phyloP scores from a whole-genome alignment of 2,329 filamentous ascomycete species.

The Xylariales sp. region DNA sequence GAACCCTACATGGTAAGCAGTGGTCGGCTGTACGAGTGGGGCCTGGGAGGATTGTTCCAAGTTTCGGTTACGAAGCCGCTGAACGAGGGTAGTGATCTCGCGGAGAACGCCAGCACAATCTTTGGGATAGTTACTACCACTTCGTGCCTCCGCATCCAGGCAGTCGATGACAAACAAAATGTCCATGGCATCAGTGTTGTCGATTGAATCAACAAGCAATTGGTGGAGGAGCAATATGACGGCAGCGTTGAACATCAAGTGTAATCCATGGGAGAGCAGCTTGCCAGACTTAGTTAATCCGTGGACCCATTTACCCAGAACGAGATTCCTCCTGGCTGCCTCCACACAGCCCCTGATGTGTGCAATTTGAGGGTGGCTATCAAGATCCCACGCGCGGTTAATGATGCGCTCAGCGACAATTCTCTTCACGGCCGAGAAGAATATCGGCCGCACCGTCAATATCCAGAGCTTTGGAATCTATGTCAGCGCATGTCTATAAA shows the following conservation, averaged over 20 bases:
- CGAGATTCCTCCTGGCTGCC: constrained; percentile 41
- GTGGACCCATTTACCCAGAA: constrained; percentile 35
- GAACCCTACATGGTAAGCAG: constrained; percentile 11
- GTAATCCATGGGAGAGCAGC: constrained; percentile 39
- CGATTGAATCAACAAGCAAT: constrained; percentile 30
- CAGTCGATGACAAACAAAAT: constrained; percentile 35
- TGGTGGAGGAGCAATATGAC: constrained; percentile 42
- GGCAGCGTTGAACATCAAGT: constrained; percentile 47
- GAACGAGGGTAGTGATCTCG: constrained; percentile 32
- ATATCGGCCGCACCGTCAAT: constrained; percentile 41
- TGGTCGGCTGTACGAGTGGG: background rate
- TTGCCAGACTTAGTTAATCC: constrained; percentile 31
- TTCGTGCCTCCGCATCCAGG: constrained; percentile 34
- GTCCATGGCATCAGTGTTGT: constrained; percentile 22
- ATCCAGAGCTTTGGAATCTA: constrained; percentile 36
- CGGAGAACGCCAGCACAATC: constrained; percentile 33
- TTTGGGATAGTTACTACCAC: constrained; percentile 31
- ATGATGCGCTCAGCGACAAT: constrained; percentile 36
- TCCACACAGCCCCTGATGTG: constrained; percentile 34
- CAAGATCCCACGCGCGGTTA: constrained; percentile 20
- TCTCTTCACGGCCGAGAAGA: constrained; percentile 42
- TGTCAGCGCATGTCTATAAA: too few relatives aligned
- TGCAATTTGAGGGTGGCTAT: constrained; percentile 19
- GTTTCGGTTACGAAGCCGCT: constrained; percentile 19
- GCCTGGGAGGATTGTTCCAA: background rate